Base-by-base conservation (phyloP, 345 rosid genomes). In the Luvunga scandens region DNA sequence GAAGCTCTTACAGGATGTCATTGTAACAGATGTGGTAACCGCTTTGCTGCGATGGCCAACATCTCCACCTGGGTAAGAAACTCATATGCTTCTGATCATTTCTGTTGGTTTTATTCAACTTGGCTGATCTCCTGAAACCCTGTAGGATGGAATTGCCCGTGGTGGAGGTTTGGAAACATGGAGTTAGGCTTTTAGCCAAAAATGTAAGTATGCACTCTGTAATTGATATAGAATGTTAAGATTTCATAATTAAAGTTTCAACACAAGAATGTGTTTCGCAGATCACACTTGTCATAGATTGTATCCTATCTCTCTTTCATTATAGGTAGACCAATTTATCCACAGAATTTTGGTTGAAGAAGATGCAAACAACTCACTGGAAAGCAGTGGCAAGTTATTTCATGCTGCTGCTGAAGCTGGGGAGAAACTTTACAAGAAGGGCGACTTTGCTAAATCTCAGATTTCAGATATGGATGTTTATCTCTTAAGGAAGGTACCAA, bases 41-140 rank as follows among this genome's bases (percentile, higher is more conserved):
- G 97, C 94, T 75, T 45, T 94, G 84, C 86, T 94, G 77, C 84
- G 97, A 79, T 91, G 98, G 97, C 97, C 98, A 86, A 91, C 95
- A 73, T 93, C 97, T 86, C 94, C 83, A 71, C 70, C 90, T 39
- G 91, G 94, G 97, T 93, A 66, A 75, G 88, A 80, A 61, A 59
- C 48, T 67, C 36, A 0, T 50, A 74, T 22, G 71, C 63, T 63
- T 48, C 55, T 77, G 28, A 70, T 9, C 48, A 36, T 28, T 36
- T 76, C 28, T 55, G 59, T 22, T 27, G 30, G 34, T 45, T 76
- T 78, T 55, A 18, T 69, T 62, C 64, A 66, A 38, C 74, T 72
- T 77, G 68, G 73, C 12, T 42, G 39, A 66, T 55, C 73, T 62
- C 50, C 73, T 76, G 69, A 55, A 79, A 42, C 79, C 70, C 74